Evolutionary conservation across 768 basidiomycete genomes (phyloP).

Genomic region (Kwoniella pini): DNA sequence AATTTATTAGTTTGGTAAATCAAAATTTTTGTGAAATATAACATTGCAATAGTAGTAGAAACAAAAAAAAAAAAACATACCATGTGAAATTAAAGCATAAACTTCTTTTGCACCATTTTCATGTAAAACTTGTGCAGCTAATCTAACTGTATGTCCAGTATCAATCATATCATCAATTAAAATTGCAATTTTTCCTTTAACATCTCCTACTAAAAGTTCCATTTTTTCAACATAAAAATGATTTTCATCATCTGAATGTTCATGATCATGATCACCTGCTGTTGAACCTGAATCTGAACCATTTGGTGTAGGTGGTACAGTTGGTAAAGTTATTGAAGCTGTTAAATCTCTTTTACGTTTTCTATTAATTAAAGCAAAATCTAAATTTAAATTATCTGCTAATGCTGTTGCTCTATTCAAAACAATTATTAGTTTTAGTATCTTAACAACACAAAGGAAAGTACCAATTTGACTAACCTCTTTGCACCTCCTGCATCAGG

Average conservation of each 20-base stretch:
- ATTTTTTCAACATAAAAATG: slow-evolving; percentile 47
- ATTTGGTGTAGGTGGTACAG: slow-evolving; percentile 46
- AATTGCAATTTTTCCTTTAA: slow-evolving; percentile 74
- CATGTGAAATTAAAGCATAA: slow-evolving; percentile 90
- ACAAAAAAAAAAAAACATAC: slow-evolving; percentile 29
- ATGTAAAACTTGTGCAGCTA: slow-evolving; percentile 83
- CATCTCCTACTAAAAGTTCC: slow-evolving; percentile 78
- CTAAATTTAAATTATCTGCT: slow-evolving; percentile 91
- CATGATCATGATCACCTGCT: slow-evolving; percentile 12
- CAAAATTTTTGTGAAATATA: no score
- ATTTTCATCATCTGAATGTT: slow-evolving; percentile 36
- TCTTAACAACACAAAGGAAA: not conserved
- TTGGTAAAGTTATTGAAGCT: slow-evolving; percentile 25
- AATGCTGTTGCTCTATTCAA: slow-evolving; percentile 84
- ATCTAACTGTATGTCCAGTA: slow-evolving; percentile 68
- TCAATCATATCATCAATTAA: slow-evolving; percentile 91
- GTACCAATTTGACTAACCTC: slow-evolving; percentile 61
- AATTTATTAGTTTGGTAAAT: no score
- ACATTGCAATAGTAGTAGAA: not conserved
- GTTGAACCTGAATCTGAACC: slow-evolving; percentile 37
- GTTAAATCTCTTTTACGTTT: slow-evolving; percentile 71
- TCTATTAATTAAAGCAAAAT: slow-evolving; percentile 99
- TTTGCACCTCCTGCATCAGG: slow-evolving; percentile 99
- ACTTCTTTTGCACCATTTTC: slow-evolving; percentile 85
- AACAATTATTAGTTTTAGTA: not conserved